A percentile compares a stretch with the other conserved stretches of the same genome.
phyloP scores from a whole-genome alignment of 352 stramenopile genomes.

The Phytophthora hibernalis region DNA sequence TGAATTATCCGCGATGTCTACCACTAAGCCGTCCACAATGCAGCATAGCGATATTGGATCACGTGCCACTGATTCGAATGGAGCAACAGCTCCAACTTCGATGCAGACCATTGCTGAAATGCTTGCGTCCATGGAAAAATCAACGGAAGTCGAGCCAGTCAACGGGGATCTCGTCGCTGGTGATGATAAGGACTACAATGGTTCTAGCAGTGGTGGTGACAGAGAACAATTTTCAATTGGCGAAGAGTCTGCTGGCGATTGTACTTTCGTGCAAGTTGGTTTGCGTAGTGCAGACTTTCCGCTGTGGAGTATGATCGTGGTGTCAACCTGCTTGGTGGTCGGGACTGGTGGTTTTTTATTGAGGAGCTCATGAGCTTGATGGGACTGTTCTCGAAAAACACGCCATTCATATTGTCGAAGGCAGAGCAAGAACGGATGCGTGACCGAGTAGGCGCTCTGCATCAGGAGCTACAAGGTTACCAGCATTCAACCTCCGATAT shows the following conservation, averaged over 20 bases:
- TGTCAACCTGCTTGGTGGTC: constrained; percentile 47
- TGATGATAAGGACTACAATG: constrained; percentile 16
- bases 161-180: constrained; percentile 13
- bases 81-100: constrained; percentile 11
- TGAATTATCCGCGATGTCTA: constrained; percentile 20
- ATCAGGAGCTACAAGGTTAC: constrained; percentile 61
- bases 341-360: constrained; percentile 60
- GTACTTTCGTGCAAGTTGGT: neutral
- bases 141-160: neutral
- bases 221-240: constrained; percentile 1
- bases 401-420: constrained; percentile 37
- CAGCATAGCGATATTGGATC: constrained; percentile 24
- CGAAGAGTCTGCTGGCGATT: neutral
- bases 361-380: constrained; percentile 53
- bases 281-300: constrained; percentile 32
- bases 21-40: constrained; percentile 11
- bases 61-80: constrained; percentile 14
- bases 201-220: constrained; percentile 11
- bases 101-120: constrained; percentile 34
- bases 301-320: constrained; percentile 52
- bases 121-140: constrained; percentile 26
- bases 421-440: constrained; percentile 56
- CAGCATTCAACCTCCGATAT: constrained; percentile 56
- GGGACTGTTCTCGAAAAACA: constrained; percentile 41
- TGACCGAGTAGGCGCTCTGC: constrained; percentile 51